Conservation (phyloP, 78 protist genomes). For the Dictyostelium citrinum region DNA sequence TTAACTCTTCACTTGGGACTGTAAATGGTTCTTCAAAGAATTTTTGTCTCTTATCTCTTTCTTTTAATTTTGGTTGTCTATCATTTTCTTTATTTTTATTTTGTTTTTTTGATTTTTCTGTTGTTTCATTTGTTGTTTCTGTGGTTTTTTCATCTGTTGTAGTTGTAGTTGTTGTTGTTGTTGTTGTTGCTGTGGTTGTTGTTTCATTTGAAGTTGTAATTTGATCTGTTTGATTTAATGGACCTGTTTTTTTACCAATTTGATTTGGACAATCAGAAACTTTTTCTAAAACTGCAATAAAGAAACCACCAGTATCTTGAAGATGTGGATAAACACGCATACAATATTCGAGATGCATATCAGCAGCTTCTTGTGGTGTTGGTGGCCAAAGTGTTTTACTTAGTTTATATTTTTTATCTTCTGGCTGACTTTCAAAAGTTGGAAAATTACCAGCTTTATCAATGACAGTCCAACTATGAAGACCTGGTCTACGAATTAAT, state of each 20-base stretch:
- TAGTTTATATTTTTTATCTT: not conserved
- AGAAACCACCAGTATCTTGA: slow-evolving; percentile 98
- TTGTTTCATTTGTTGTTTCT: not conserved
- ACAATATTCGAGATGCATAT: slow-evolving; percentile 67
- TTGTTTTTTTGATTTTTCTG: not conserved
- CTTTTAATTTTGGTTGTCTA: slow-evolving; percentile 10
- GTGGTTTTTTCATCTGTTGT: not conserved
- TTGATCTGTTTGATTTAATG: not conserved
- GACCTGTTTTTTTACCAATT: slow-evolving; percentile 17
- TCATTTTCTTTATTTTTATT: not conserved
- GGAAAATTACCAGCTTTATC: slow-evolving; percentile 33
- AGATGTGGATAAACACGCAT: slow-evolving; percentile 96
- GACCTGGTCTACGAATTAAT: slow-evolving; percentile 80
- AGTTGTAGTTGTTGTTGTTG: slow-evolving; percentile 2
- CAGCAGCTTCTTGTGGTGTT: slow-evolving; percentile 60
- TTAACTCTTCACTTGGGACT: not conserved
- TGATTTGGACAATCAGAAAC: slow-evolving; percentile 75
- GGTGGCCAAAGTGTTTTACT: slow-evolving; percentile 81
- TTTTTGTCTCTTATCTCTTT: not conserved
- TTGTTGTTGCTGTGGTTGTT: too few relatives aligned
- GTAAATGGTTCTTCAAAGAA: slow-evolving; percentile 60
- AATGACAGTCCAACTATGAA: slow-evolving; percentile 85
- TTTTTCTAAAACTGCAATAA: slow-evolving; percentile 94
- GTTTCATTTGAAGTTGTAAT: not conserved
- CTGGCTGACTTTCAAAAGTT: slow-evolving; percentile 10